Evolutionary conservation across 2,329 filamentous ascomycete species (phyloP), one percentile per base, ranked within the genome.

Genomic region (Pestalotiopsis sp.): DNA sequence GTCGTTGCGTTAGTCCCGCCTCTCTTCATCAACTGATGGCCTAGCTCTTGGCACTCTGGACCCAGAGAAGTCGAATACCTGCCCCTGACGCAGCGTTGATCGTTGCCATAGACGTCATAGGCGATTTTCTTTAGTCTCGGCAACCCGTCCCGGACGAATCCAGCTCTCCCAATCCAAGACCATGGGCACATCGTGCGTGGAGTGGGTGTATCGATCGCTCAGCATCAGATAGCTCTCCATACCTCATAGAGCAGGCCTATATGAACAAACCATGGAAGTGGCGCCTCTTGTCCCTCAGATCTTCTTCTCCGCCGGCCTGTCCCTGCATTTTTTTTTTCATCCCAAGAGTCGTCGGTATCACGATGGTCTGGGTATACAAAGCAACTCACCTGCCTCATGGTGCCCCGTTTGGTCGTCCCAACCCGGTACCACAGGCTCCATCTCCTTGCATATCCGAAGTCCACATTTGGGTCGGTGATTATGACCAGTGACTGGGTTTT

Each of bases 91-190:
- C 63, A 58, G n/a, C 40, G 63, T 66, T 66, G 63, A 66, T 66
- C 63, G 27, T 66, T 66, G 36, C 63, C 63, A 38, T 49, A 58
- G 63, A 66, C 63, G 63, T 66, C 61, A 64, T 64, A 49, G 61
- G 27, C 25, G 36, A 40, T 36, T 20, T 14, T 20, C 20, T 40
- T 14, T 64, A 64, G 61, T 64, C 41, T 45, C 61, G 61, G 61
- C 61, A 49, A 31, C 9, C 25, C 41, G 61, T 49, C 61, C 61
- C 61, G 61, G 61, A 36, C 40, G 25, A 64, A 64, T 64, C 61
- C 61, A 36, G 36, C 11, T 36, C 14, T 62, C 59, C 31, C 25
- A 20, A 20, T 27, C 36, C 59, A 11, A 20, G 25, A 40, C 31
- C 38, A n/a, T 62, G 59, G 31, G 17, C 31, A 5, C 12, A 14